These are phyloP conservation scores for Vicia villosa DNA, from an alignment of 306 rosid species.

Conservation along the genomic window DNA sequence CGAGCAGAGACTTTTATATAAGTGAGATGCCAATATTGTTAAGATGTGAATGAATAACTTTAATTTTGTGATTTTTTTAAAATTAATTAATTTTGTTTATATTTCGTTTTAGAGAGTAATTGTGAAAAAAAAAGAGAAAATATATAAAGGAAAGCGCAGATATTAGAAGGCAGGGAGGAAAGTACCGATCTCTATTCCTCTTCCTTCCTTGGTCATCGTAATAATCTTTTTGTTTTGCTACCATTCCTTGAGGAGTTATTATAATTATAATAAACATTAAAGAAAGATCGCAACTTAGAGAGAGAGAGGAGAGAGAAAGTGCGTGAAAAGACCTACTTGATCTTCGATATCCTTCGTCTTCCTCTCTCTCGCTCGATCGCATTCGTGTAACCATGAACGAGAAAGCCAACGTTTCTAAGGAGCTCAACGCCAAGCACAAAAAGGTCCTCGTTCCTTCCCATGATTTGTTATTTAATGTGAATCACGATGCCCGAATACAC, in stretches of 20 bases:
- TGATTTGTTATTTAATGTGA: background rate
- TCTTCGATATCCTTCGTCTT: conserved; percentile 49
- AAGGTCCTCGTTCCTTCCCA: conserved; percentile 46
- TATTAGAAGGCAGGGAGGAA: too few species aligned
- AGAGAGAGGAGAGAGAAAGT: conserved; percentile 36
- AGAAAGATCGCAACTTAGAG: conserved; percentile 7
- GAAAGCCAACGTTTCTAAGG: conserved; percentile 95
- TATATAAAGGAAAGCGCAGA: background rate
- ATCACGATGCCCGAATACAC: background rate
- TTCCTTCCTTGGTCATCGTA: background rate
- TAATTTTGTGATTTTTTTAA: too few species aligned
- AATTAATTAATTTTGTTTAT: too few species aligned
- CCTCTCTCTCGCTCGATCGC: conserved; percentile 54
- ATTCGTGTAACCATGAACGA: conserved; percentile 69
- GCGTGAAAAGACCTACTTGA: conserved; percentile 54
- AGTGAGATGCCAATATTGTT: too few species aligned
- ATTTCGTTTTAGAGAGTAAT: too few species aligned
- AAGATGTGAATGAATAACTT: too few species aligned
- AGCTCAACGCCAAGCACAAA: conserved; percentile 93
- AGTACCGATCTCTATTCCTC: too few species aligned
- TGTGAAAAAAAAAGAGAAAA: background rate
- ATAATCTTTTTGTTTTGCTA: background rate
- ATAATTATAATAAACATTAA: too few species aligned
- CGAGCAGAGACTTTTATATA: too few species aligned
- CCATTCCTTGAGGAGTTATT: background rate